Evolutionary conservation across 2,329 filamentous ascomycete genomes (phyloP), one percentile per base, ranked within the genome.

Genomic region (Phialophora chinensis): DNA sequence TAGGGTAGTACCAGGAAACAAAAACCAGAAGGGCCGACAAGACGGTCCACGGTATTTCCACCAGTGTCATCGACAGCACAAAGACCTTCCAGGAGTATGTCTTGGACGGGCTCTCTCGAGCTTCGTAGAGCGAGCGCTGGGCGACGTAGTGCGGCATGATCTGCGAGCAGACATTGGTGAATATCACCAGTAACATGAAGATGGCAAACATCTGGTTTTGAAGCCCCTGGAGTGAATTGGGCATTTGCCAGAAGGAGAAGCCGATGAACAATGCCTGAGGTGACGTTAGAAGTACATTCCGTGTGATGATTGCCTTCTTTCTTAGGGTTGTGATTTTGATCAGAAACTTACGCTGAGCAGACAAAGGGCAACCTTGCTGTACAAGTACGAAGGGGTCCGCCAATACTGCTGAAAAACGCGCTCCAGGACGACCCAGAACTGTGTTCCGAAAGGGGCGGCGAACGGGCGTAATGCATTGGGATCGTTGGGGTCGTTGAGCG

Each of bases 291-390:
- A 3, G 5, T 12, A 47, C 4, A 2, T 27, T 2, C 4, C 25
- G 2, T 29, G 29, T 4, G 23, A 25, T 20, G 23, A n/a, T 50
- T 31, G 1, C 3, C 35, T 35, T 38, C 35, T 38, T 14, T 31
- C 7, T 6, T 0, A 10, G 11, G 23, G 47, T 1, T 20, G 3
- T 50, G 8, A 52, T n/a, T n/a, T n/a, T n/a, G n/a, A n/a, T n/a
- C n/a, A n/a, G n/a, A n/a, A n/a, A n/a, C 47, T 52, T 27, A 52
- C 47, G 47, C 47, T 52, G 47, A 52, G 6, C 35, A 38, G 35
- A 38, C 35, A 38, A 0, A 52, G 47, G 7, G n/a, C 20, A 11
- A 52, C 25, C 47, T 38, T 38, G 35, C 35, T 38, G 2, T 38
- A 38, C 35, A 38, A 38, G 14, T 38, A 38, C 35, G 35, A 38